Percentiles rank a stretch among this genome's conserved stretches.
Conservation (phyloP, 2,329 filamentous ascomycete genomes). For the Colletotrichum karsti region DNA sequence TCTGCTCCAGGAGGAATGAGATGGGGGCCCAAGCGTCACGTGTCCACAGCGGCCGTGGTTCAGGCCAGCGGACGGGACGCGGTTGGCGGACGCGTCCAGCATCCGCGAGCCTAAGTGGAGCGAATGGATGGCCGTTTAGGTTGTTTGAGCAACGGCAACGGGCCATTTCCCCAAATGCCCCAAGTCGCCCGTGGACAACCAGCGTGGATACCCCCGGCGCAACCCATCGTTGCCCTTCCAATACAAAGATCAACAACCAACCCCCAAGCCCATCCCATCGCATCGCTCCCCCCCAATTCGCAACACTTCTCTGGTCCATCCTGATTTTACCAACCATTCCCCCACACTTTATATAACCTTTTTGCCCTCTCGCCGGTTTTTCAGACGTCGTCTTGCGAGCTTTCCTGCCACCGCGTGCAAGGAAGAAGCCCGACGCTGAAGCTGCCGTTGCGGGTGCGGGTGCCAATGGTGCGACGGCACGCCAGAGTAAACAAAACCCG, state of each 20-base stretch:
- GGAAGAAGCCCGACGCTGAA: slow-evolving; percentile 19
- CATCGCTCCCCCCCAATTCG: neutral
- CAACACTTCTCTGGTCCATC: neutral
- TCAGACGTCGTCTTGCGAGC: neutral
- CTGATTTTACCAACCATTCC: neutral
- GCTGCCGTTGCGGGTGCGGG: slow-evolving; percentile 5
- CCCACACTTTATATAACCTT: neutral
- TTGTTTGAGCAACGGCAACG: slow-evolving; percentile 26
- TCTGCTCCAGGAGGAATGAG: neutral
- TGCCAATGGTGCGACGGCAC: slow-evolving; percentile 8
- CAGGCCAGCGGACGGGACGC: neutral
- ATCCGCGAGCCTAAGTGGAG: neutral
- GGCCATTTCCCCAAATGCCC: neutral
- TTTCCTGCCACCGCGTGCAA: neutral
- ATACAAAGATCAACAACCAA: slow-evolving; percentile 22
- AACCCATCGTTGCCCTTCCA: slow-evolving; percentile 26
- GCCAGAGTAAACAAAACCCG: slow-evolving; percentile 24
- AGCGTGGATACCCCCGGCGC: neutral
- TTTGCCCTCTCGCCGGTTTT: neutral
- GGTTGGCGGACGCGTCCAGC: neutral
- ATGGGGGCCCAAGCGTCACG: neutral
- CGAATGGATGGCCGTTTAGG: slow-evolving; percentile 17
- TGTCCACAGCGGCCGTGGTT: neutral
- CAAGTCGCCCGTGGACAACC: neutral
- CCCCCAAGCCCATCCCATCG: slow-evolving; percentile 6